Evolutionary conservation across 257 asterid genomes (phyloP).

Genomic region (Nicotiana tabacum): DNA sequence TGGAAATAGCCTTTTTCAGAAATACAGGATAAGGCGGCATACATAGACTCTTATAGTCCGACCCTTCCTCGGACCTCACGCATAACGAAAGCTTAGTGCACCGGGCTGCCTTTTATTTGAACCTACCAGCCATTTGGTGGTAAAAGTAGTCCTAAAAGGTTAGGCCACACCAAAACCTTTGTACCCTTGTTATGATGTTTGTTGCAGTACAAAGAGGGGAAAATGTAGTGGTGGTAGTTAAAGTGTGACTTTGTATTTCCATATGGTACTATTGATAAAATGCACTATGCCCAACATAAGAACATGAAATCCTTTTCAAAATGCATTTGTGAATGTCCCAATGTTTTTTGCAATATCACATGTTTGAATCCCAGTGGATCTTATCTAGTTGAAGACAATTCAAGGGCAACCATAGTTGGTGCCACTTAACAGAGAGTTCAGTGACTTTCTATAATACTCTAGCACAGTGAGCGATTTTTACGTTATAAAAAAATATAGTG

Average conservation of each 20-base stretch:
- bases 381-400: not conserved
- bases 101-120: not conserved
- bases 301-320: not conserved
- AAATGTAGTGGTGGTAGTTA: not conserved
- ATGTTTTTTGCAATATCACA: not conserved
- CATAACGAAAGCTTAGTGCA: too few relatives aligned
- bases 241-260: not conserved
- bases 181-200: not conserved
- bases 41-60: too few relatives aligned
- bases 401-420: not conserved
- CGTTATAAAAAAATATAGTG: not conserved
- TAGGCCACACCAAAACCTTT: not conserved
- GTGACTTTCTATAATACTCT: not conserved
- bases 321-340: not conserved
- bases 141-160: not conserved
- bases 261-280: not conserved
- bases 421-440: not conserved
- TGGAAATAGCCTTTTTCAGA: too few relatives aligned
- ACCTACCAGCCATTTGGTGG: constrained; percentile 41
- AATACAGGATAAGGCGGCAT: too few relatives aligned
- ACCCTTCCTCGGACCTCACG: too few relatives aligned
- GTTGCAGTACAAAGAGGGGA: not conserved
- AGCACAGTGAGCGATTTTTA: not conserved
- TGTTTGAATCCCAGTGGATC: not conserved
- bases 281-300: not conserved